Evolutionary conservation across 1,139 yeast species (phyloP).

Genomic region (Taphrina flavorubra): DNA sequence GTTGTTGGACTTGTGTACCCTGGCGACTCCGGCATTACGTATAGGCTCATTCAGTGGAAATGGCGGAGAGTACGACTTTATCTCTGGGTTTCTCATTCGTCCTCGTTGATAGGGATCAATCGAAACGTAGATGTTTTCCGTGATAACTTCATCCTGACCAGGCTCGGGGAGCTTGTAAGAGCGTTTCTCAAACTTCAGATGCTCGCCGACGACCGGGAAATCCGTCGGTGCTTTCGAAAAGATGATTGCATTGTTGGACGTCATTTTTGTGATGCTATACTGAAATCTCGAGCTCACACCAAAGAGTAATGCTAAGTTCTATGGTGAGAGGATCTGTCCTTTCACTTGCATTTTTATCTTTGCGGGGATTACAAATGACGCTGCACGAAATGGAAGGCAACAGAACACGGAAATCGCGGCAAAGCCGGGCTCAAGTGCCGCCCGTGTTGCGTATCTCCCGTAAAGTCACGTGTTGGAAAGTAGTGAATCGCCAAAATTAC

Average conservation of each 20-base stretch:
- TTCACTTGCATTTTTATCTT: too few relatives aligned
- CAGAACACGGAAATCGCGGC: too few relatives aligned
- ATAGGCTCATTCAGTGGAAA: constrained; percentile 43
- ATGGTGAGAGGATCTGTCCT: too few relatives aligned
- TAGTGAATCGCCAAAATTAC: too few relatives aligned
- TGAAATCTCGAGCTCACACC: too few relatives aligned
- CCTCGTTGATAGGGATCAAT: constrained; percentile 47
- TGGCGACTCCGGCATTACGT: constrained; percentile 43
- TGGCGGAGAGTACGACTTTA: constrained; percentile 43
- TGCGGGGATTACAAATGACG: too few relatives aligned
- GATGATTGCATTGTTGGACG: constrained; percentile 39
- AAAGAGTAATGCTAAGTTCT: too few relatives aligned
- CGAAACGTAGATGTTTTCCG: constrained; percentile 44
- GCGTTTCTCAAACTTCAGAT: constrained; percentile 40
- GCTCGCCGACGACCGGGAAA: constrained; percentile 37
- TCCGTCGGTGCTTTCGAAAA: constrained; percentile 32
- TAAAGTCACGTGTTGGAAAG: too few relatives aligned
- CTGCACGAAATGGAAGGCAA: too few relatives aligned
- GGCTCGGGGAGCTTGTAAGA: constrained; percentile 46
- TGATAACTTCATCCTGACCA: constrained; percentile 43
- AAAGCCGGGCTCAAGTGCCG: too few relatives aligned
- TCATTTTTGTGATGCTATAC: background rate
- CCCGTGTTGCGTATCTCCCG: too few relatives aligned
- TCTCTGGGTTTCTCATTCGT: constrained; percentile 43
- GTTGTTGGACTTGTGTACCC: constrained; percentile 42